These are phyloP conservation scores for Gossypium trilobum DNA, from an alignment of 441 rosid species.

Conservation along the genomic window DNA sequence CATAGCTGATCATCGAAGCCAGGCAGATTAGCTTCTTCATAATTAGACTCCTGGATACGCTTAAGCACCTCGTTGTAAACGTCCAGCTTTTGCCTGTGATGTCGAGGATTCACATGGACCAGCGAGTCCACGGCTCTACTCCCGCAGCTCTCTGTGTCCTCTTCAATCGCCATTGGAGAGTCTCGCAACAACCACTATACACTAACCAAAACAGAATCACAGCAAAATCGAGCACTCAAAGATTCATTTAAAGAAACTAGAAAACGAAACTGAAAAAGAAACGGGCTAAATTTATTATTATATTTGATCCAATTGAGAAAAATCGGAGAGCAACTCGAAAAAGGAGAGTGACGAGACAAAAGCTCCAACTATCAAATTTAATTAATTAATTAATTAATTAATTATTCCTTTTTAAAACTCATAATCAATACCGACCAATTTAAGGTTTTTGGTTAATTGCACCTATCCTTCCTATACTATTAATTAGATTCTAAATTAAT, in stretches of 20 bases:
- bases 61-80: slow-evolving; percentile 66
- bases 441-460: too few species aligned
- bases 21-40: slow-evolving; percentile 55
- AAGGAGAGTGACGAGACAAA: not conserved
- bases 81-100: slow-evolving; percentile 68
- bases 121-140: slow-evolving; percentile 55
- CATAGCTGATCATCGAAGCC: slow-evolving; percentile 86
- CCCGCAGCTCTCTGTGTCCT: slow-evolving; percentile 81
- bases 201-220: slow-evolving; percentile 5
- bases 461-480: too few species aligned
- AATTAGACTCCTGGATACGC: slow-evolving; percentile 56
- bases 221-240: not conserved
- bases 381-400: not conserved
- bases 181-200: not conserved
- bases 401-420: too few species aligned
- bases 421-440: too few species aligned
- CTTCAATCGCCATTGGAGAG: slow-evolving; percentile 67
- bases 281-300: slow-evolving; percentile 12
- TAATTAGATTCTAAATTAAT: too few species aligned
- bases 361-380: not conserved
- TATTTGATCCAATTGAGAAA: not conserved
- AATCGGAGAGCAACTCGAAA: not conserved
- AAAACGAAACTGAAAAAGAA: not conserved
- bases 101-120: slow-evolving; percentile 48
- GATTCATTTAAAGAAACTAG: not conserved